phyloP scores from a whole-genome alignment of 441 rosid genomes.

The Euphorbia schlechtendalii region DNA sequence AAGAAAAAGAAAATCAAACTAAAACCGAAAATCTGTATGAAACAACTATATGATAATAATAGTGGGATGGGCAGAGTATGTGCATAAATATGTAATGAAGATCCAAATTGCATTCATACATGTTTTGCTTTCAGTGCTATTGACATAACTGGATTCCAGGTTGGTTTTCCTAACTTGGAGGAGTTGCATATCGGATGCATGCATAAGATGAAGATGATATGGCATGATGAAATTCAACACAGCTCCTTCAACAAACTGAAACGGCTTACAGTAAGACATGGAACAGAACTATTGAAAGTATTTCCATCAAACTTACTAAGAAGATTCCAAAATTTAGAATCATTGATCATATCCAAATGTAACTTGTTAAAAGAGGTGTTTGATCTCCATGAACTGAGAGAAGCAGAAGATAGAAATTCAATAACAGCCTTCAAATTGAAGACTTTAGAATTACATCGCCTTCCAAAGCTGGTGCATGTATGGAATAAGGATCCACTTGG shows the following conservation, averaged over 20 bases:
- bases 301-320: constrained; percentile 8
- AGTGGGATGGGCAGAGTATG: too few relatives aligned
- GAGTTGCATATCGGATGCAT: background rate
- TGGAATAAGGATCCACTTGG: too few relatives aligned
- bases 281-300: background rate
- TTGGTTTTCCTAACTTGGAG: constrained; percentile 18
- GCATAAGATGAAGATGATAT: constrained; percentile 19
- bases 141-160: too few relatives aligned
- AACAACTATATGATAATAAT: too few relatives aligned
- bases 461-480: too few relatives aligned
- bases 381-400: constrained; percentile 1
- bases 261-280: background rate
- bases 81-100: too few relatives aligned
- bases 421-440: background rate
- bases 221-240: constrained; percentile 5
- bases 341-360: background rate
- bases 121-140: too few relatives aligned
- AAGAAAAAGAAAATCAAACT: too few relatives aligned
- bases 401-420: background rate
- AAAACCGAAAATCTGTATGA: too few relatives aligned
- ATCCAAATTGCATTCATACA: too few relatives aligned
- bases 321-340: constrained; percentile 7
- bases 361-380: constrained; percentile 23
- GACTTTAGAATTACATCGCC: background rate
- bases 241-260: constrained; percentile 18